Evolutionary conservation across 176 grass and related monocot genomes (phyloP), one percentile per base, ranked within the genome.

Genomic region (Rhynchospora breviuscula): DNA sequence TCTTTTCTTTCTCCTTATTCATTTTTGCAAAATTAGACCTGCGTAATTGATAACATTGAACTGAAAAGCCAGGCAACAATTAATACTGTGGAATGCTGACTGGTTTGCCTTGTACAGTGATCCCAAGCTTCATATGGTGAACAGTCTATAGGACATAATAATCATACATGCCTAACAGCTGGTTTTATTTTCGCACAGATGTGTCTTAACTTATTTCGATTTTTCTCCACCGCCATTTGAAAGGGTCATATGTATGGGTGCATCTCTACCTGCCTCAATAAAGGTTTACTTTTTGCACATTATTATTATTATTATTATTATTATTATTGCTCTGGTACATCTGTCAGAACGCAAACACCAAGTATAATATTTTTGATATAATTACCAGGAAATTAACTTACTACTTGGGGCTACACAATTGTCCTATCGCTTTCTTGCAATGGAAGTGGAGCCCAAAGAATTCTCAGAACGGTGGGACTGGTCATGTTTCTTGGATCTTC

Each of bases 391-490:
- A 79, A 31, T 90, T 83, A 84, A 67, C 65, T 84, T 93, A 74
- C 73, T 90, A 63, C 90, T 90, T 86, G 86, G 88, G 63, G 86
- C 86, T 14, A 76, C 83, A 59, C 87, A 73, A 63, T 44, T 94
- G 58, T 91, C 95, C 46, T 98, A 94, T 48, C 92, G 95, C 84
- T 90, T 98, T 85, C 86, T 94, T 51, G 83, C 63, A 53, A 87
- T 93, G 89, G 95, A 98, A 53, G 85, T 93, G 89, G 95, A 98
- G 18, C 90, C 90, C 10, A 65, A 84, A 84, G 62, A 93, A 76
- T 94, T 93, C 82, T 84, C 85, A 85, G 92, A 86, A 65, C 66
- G 90, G 80, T 98, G 95, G 95, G 87, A 98, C 56, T 98, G 92
- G 92, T 93, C 95, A 75, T 98, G 89, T 85, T 87, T 93, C 83